Evolutionary conservation across 768 basidiomycete genomes (phyloP).

Genomic region (Russula foetens): DNA sequence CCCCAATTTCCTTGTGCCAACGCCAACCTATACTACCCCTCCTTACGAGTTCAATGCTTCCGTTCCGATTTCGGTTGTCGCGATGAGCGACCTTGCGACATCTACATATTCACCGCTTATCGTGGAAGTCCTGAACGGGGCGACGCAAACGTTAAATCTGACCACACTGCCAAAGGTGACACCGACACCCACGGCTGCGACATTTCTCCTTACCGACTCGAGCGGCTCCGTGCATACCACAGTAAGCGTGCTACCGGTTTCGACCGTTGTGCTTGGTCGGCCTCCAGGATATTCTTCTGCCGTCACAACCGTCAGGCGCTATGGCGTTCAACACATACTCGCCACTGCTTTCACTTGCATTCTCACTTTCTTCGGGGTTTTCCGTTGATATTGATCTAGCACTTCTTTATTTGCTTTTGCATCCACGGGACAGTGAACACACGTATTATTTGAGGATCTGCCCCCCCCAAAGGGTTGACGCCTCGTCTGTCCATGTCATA

Average conservation of each 20-base stretch:
- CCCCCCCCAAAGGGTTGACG: background rate
- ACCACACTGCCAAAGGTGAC: slow-evolving; percentile 52
- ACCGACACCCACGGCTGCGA: slow-evolving; percentile 42
- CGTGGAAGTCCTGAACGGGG: slow-evolving; percentile 7
- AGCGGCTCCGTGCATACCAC: slow-evolving; percentile 47
- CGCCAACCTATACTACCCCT: slow-evolving; percentile 56
- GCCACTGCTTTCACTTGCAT: background rate
- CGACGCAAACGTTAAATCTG: slow-evolving; percentile 32
- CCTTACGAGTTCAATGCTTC: slow-evolving; percentile 65
- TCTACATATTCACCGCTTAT: slow-evolving; percentile 62
- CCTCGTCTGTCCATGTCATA: background rate
- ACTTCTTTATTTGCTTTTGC: background rate
- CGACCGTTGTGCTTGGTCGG: slow-evolving; percentile 49
- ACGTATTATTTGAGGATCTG: background rate
- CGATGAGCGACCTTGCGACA: slow-evolving; percentile 54
- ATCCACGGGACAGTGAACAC: background rate
- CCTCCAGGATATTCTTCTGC: slow-evolving; percentile 42
- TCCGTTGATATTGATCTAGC: slow-evolving; percentile 12
- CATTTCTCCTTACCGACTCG: slow-evolving; percentile 49
- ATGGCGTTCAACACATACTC: background rate
- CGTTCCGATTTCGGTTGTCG: slow-evolving; percentile 35
- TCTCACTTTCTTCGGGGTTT: background rate
- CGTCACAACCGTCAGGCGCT: background rate
- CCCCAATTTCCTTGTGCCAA: slow-evolving; percentile 64
- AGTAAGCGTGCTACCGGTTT: slow-evolving; percentile 38